Evolutionary conservation across 108 stramenopile species (phyloP), one percentile per base, ranked within the genome.

Genomic region (Stephanodiscus triporus): DNA sequence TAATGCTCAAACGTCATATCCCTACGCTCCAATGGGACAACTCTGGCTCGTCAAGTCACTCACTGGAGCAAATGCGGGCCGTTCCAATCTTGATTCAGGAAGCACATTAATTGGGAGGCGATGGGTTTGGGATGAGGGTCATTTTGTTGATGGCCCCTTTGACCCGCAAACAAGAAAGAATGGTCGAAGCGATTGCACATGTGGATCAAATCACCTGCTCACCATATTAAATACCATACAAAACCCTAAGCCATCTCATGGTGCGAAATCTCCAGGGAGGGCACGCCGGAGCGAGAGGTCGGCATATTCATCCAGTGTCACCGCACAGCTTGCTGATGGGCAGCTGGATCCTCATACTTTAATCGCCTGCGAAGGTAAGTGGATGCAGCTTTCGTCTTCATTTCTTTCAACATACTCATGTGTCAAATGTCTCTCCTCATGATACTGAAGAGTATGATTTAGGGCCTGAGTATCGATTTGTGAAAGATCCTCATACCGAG

Each of bases 71-170:
- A 32, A 19, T 27, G n/a, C 24, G 23, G 66, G 55, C 57, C 20
- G 16, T 49, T 23, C 45, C 37, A 43, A 66, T 50, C 5, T 75
- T 42, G 27, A 75, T 43, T 43, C 43, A 32, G 59, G 73, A 9
- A 74, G 78, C 23, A 75, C 74, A 23, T 43, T 80, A 34, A 74
- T 80, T 50, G 78, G 78, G 38, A 63, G 78, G 32, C 53, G 67
- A 4, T 75, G 58, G 68, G 71, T 75, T 22, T 80, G 78, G 78
- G 78, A 80, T 43, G 78, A 80, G 68, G 78, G 78, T 34, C 40
- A 75, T 42, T 80, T 68, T 70, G 43, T 53, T 23, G 78, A 80
- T 70, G 59, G 17, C 24, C 59, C 75, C 61, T 37, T 68, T 36
- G 72, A 63, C 47, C 26, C 48, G 7, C 16, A 54, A 54, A 54